Evolutionary conservation across 2,329 filamentous ascomycete species (phyloP).

Genomic region (Diaporthe nobilis): DNA sequence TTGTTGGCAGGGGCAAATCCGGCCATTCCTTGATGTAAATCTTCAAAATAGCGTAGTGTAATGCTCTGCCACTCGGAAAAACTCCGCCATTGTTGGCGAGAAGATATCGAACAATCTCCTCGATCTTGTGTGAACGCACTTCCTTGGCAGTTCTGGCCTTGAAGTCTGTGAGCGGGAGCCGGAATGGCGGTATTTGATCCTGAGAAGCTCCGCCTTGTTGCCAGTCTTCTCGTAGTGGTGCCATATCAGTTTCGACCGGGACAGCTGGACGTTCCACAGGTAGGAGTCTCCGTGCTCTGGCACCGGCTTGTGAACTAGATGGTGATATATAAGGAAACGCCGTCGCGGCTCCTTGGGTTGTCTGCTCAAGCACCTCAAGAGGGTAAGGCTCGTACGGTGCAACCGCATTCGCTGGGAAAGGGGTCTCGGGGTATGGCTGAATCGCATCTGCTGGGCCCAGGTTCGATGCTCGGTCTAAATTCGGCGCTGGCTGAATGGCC

Average conservation of each 20-base stretch:
- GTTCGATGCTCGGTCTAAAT: background rate
- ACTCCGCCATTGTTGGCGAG: constrained; percentile 59
- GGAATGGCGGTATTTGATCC: constrained; percentile 29
- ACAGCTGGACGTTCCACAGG: background rate
- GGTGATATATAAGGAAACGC: background rate
- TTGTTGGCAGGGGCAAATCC: constrained; percentile 53
- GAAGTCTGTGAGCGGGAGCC: constrained; percentile 44
- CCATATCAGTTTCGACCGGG: background rate
- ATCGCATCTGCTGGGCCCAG: background rate
- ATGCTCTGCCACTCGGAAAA: constrained; percentile 64
- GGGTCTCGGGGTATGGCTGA: background rate
- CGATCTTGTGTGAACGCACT: constrained; percentile 50
- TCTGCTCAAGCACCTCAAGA: constrained; percentile 30
- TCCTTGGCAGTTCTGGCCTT: constrained; percentile 27
- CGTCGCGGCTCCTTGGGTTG: background rate
- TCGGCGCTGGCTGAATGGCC: too few species aligned
- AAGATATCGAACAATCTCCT: constrained; percentile 59
- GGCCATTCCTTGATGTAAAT: constrained; percentile 60
- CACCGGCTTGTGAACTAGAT: background rate
- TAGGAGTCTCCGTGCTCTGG: background rate
- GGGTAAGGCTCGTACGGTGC: constrained; percentile 31
- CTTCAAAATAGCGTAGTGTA: constrained; percentile 63
- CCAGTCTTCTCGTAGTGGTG: background rate
- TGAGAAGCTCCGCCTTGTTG: constrained; percentile 4
- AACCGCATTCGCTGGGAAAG: background rate